A percentile compares a stretch with the other conserved stretches of the same genome.
Evolutionary conservation across 2,329 filamentous ascomycete genomes (phyloP).

Genomic region (Sporothrix sp.): DNA sequence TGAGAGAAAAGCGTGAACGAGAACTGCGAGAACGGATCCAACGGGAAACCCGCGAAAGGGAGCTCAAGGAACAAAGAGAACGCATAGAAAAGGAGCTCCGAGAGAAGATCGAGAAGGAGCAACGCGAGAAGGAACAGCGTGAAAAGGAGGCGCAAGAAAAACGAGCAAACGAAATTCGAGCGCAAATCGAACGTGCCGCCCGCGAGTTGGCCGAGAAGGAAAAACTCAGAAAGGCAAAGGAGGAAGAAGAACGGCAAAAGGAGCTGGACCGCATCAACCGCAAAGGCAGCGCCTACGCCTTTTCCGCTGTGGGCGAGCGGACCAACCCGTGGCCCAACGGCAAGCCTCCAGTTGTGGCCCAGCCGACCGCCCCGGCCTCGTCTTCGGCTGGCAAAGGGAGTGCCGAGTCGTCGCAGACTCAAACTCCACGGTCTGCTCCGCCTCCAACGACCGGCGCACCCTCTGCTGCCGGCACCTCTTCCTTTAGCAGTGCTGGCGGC

Average conservation of each 20-base stretch:
- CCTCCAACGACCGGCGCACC: constrained; percentile 3
- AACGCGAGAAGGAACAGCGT: constrained; percentile 20
- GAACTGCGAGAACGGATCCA: constrained; percentile 31
- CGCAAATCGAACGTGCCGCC: constrained; percentile 30
- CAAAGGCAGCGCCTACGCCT: constrained; percentile 49
- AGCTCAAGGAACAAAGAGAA: constrained; percentile 22
- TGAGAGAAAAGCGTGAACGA: neutral
- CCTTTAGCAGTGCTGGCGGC: neutral
- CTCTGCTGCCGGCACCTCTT: neutral
- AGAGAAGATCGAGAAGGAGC: constrained; percentile 21
- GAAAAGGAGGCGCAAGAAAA: constrained; percentile 21
- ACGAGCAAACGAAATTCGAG: constrained; percentile 20
- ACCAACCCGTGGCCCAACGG: constrained; percentile 61
- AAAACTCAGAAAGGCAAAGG: constrained; percentile 22
- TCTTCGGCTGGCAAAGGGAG: constrained; percentile 21
- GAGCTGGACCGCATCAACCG: constrained; percentile 19
- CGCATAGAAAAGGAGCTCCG: constrained; percentile 25
- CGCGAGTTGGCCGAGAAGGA: constrained; percentile 28
- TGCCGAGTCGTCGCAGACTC: constrained; percentile 19
- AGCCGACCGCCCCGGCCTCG: constrained; percentile 22
- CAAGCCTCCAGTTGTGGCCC: constrained; percentile 32
- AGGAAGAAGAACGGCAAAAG: constrained; percentile 21
- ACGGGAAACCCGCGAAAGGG: constrained; percentile 28
- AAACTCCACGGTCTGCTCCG: constrained; percentile 22
- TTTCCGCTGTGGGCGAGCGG: constrained; percentile 56